Percentiles rank a stretch among this genome's conserved stretches.
These are phyloP conservation scores for Karstenula rhodostoma DNA, from an alignment of 2,329 filamentous ascomycete genomes.

Conservation along the genomic window DNA sequence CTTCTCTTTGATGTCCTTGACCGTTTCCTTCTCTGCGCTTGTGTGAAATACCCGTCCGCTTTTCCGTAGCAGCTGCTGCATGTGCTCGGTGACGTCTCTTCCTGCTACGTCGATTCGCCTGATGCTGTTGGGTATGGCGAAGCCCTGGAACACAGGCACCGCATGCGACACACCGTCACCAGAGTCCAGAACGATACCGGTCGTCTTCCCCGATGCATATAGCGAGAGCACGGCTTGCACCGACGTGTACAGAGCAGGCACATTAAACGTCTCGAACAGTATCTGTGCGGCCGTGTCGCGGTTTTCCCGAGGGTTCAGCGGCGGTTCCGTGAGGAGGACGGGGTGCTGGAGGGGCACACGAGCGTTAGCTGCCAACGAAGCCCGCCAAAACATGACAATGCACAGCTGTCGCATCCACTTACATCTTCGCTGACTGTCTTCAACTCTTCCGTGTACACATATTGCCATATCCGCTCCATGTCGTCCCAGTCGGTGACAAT, in stretches of 20 bases:
- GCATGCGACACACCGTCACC: conserved; percentile 97
- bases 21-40: conserved; percentile 98
- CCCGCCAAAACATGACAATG: background rate
- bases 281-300: conserved; percentile 97
- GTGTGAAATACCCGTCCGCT: conserved; percentile 95
- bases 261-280: conserved; percentile 98
- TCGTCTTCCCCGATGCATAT: conserved; percentile 94
- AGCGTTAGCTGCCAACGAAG: conserved; percentile 13
- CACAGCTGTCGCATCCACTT: conserved; percentile 36
- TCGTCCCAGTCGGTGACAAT: conserved; percentile 99
- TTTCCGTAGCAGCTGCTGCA: conserved; percentile 91
- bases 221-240: conserved; percentile 96
- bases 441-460: conserved; percentile 93
- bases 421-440: conserved; percentile 98
- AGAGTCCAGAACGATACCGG: conserved; percentile 92
- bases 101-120: conserved; percentile 95
- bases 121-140: conserved; percentile 95
- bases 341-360: conserved; percentile 70
- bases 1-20: conserved; percentile 95
- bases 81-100: conserved; percentile 92
- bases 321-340: conserved; percentile 93
- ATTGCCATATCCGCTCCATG: conserved; percentile 99
- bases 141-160: conserved; percentile 97
- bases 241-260: conserved; percentile 93
- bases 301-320: conserved; percentile 93